Evolutionary conservation across 768 basidiomycete genomes (phyloP).

Genomic region (Hemileccinum impolitum): DNA sequence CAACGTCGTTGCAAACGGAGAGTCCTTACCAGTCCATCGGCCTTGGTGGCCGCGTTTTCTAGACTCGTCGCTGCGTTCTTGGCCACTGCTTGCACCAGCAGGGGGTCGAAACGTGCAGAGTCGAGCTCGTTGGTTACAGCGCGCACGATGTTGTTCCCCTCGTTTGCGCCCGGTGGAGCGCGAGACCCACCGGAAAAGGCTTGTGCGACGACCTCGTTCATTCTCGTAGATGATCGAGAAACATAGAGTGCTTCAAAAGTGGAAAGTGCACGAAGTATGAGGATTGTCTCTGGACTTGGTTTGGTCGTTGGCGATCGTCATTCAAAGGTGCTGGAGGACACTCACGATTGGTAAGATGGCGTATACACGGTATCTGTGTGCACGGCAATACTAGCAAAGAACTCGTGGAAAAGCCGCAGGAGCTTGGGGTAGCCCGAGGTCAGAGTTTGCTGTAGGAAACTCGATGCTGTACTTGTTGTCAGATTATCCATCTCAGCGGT

Average conservation of each 20-base stretch:
- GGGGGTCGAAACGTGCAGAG: slow-evolving; percentile 58
- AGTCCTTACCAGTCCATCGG: slow-evolving; percentile 64
- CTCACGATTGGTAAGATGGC: slow-evolving; percentile 77
- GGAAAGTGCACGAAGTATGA: slow-evolving; percentile 79
- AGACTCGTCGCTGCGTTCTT: slow-evolving; percentile 66
- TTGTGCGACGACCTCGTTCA: slow-evolving; percentile 78
- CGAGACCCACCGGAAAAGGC: slow-evolving; percentile 72
- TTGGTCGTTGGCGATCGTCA: not conserved
- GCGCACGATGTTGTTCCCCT: slow-evolving; percentile 76
- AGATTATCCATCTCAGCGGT: not conserved
- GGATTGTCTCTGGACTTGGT: slow-evolving; percentile 83
- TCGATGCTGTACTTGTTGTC: slow-evolving; percentile 55
- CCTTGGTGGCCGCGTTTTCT: slow-evolving; percentile 60
- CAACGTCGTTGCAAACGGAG: not conserved
- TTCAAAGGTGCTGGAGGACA: slow-evolving; percentile 2
- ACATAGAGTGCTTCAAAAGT: slow-evolving; percentile 88
- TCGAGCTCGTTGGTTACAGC: slow-evolving; percentile 80
- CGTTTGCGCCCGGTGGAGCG: slow-evolving; percentile 65
- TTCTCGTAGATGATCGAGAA: slow-evolving; percentile 72
- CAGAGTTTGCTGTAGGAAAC: slow-evolving; percentile 88
- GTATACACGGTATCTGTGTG: slow-evolving; percentile 95
- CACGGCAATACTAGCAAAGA: slow-evolving; percentile 92
- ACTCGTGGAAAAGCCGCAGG: slow-evolving; percentile 90
- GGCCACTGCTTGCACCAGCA: slow-evolving; percentile 77
- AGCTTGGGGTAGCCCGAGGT: slow-evolving; percentile 84